Evolutionary conservation across 2,329 filamentous ascomycete genomes (phyloP), one percentile per base, ranked within the genome.

Genomic region (Colletotrichum karsti): DNA sequence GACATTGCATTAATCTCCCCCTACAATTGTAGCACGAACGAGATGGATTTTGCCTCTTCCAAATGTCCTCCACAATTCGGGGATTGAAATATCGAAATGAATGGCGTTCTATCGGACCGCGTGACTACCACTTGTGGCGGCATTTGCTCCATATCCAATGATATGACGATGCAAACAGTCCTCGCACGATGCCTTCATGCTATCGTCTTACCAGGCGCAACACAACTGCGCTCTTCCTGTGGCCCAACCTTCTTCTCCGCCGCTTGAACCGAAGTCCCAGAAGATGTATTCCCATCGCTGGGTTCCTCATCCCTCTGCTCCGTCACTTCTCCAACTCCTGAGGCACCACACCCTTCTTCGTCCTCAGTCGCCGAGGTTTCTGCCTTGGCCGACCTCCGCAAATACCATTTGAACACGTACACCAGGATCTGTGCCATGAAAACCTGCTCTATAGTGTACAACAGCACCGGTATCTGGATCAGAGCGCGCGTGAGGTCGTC

Each of bases 401-500:
- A 71, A 69, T 84, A 86, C 77, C 81, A 80, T 67, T 77, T 81
- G 72, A 87, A 87, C 51, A 84, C 77, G 51, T 83, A 82, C 0
- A 84, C 82, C 8, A 84, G 65, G 10, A 79, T 75, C 69, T 85
- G 83, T 1, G 83, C 83, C 70, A 84, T 76, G 13, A 84, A 84
- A 0, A 84, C 80, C 75, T 89, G 85, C 72, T 90, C 88, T 24
- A 89, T 87, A 0, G 84, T 86, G 64, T 88, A 92, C 15, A 92
- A 80, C 41, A 92, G 80, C 15, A 91, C 87, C 0, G 90, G 90
- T 30, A 92, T 87, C 74, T 90, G 87, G 50, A 91, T 85, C 71
- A 87, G 88, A 0, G 87, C 84, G 67, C 87, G 82, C 20, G 87
- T 84, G 41, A 87, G 78, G 46, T 87, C 78, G 70, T 85, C 83